These are phyloP conservation scores for Stachybotrys chartarum DNA, from an alignment of 2,329 filamentous ascomycete species.

Conservation along the genomic window DNA sequence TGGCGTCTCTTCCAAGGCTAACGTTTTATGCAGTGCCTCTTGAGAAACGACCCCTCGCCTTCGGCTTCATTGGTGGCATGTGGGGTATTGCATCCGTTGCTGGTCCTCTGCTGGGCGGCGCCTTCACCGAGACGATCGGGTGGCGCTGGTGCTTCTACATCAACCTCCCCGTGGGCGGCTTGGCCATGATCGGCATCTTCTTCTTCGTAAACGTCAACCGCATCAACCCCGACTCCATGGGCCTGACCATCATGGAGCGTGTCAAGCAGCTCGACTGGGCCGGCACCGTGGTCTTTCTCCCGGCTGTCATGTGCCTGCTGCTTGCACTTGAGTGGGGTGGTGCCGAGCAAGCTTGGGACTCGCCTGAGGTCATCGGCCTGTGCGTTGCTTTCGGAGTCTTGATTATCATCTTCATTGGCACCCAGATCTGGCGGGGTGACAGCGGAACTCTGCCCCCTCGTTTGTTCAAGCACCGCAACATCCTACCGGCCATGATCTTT, in stretches of 20 bases:
- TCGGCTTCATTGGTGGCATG: conserved; percentile 47
- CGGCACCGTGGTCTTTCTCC: conserved; percentile 43
- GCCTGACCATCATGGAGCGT: conserved; percentile 25
- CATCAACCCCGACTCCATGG: conserved; percentile 22
- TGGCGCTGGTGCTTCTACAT: conserved; percentile 48
- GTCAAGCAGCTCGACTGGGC: conserved; percentile 40
- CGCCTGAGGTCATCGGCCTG: conserved; percentile 40
- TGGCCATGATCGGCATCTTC: conserved; percentile 40
- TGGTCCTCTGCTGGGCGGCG: conserved; percentile 43
- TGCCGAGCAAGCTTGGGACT: conserved; percentile 41
- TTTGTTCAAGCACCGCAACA: conserved; percentile 35
- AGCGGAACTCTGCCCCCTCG: conserved; percentile 38
- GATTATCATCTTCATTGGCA: conserved; percentile 35
- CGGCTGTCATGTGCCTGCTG: conserved; percentile 44
- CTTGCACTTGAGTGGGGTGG: conserved; percentile 53
- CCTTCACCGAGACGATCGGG: conserved; percentile 38
- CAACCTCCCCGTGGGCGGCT: conserved; percentile 38
- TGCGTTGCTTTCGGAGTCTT: conserved; percentile 42
- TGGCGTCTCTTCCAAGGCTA: background rate
- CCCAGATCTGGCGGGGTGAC: conserved; percentile 36
- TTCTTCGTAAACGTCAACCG: conserved; percentile 36
- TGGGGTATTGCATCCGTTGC: conserved; percentile 48
- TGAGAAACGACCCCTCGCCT: conserved; percentile 44
- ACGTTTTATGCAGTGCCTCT: conserved; percentile 35
- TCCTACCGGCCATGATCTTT: conserved; percentile 34